Evolutionary conservation across 208 protist species (phyloP).

Genomic region (Leishmania turanica): DNA sequence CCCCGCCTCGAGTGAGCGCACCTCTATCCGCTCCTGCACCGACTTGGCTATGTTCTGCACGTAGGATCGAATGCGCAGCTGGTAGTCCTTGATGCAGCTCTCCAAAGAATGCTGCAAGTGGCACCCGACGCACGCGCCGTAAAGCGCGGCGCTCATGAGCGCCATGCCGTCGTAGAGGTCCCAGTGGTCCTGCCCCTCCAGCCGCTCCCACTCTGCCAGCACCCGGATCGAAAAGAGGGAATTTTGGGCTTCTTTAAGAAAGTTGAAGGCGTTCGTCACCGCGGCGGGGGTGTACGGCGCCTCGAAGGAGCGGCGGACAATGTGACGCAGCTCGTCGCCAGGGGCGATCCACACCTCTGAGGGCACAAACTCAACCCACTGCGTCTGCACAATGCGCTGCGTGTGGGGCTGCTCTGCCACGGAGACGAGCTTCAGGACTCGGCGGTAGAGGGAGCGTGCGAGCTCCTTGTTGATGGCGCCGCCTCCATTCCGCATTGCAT

Average conservation of each 20-base stretch:
- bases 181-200: conserved; percentile 30
- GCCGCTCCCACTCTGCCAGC: conserved; percentile 44
- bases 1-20: conserved; percentile 4
- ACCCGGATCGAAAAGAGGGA: conserved; percentile 50
- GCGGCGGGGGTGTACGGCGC: conserved; percentile 17
- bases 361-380: conserved; percentile 62
- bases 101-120: conserved; percentile 3
- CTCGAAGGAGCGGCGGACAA: conserved; percentile 43
- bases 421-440: conserved; percentile 22
- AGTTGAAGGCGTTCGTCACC: conserved; percentile 45
- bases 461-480: conserved; percentile 20
- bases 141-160: conserved; percentile 45
- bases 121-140: conserved; percentile 22
- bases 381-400: conserved; percentile 25
- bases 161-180: conserved; percentile 44
- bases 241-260: conserved; percentile 46
- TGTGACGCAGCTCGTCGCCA: conserved; percentile 20
- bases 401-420: conserved; percentile 17
- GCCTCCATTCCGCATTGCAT: neutral
- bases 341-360: conserved; percentile 21
- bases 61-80: conserved; percentile 18
- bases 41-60: conserved; percentile 20
- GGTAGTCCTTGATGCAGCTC: conserved; percentile 23
- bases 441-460: conserved; percentile 29
- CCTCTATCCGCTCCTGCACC: conserved; percentile 19